Percentiles rank a stretch among this genome's conserved stretches.
phyloP scores from a whole-genome alignment of 2,329 filamentous ascomycete genomes.

The Trichothecium roseum region DNA sequence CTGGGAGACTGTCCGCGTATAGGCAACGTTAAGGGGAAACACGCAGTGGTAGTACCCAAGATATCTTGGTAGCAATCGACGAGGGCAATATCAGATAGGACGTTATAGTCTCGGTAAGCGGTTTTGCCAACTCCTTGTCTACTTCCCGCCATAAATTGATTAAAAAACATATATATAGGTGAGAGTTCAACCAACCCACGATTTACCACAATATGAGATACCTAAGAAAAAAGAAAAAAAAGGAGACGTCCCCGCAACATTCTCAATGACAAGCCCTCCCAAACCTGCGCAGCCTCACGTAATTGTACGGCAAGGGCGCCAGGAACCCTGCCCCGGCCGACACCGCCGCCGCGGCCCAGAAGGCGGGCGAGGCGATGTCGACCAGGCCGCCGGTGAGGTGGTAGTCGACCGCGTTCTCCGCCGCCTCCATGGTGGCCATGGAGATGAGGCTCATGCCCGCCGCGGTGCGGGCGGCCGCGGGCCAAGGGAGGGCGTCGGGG shows the following conservation, averaged over 20 bases:
- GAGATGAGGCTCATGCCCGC: constrained; percentile 49
- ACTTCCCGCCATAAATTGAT: too few relatives aligned
- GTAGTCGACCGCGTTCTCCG: constrained; percentile 44
- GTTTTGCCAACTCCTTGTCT: too few relatives aligned
- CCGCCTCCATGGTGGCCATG: constrained; percentile 48
- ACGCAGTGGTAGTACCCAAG: too few relatives aligned
- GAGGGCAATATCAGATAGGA: too few relatives aligned
- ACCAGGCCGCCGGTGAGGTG: constrained; percentile 42
- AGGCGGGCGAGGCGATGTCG: constrained; percentile 31
- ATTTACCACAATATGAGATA: too few relatives aligned
- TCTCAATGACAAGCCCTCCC: constrained; percentile 35
- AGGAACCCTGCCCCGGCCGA: constrained; percentile 34
- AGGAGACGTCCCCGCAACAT: neutral
- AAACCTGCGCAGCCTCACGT: constrained; percentile 33
- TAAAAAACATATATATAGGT: too few relatives aligned
- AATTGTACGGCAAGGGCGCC: constrained; percentile 43
- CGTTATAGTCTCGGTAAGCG: too few relatives aligned
- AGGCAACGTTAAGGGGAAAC: too few relatives aligned
- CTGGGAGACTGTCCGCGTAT: too few relatives aligned
- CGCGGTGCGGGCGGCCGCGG: constrained; percentile 35
- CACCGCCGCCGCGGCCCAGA: constrained; percentile 39
- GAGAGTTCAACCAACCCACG: too few relatives aligned
- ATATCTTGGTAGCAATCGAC: too few relatives aligned
- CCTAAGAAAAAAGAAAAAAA: too few relatives aligned
- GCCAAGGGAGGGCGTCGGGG: constrained; percentile 35